Conservation (phyloP, 306 rosid genomes). For the Abrus precatorius region DNA sequence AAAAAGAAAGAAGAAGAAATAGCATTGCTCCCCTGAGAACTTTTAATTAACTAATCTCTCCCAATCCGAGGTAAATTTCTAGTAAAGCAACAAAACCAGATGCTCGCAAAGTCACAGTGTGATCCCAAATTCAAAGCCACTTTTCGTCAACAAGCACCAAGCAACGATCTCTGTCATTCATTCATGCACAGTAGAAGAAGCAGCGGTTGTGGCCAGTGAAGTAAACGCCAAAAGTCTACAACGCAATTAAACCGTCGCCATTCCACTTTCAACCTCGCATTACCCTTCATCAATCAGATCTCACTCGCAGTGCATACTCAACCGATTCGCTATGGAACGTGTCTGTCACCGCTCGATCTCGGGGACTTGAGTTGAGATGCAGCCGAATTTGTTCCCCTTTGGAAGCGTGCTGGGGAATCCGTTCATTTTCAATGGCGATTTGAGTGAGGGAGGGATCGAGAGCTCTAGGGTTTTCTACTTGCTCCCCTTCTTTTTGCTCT, state of each 20-base stretch:
- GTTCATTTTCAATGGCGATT: slow-evolving; percentile 78
- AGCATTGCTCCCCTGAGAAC: not conserved
- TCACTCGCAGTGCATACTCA: not conserved
- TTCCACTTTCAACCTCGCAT: slow-evolving; percentile 22
- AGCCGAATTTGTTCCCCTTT: slow-evolving; percentile 88
- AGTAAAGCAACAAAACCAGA: slow-evolving; percentile 29
- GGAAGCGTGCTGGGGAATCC: slow-evolving; percentile 85
- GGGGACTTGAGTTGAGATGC: slow-evolving; percentile 82
- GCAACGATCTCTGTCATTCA: slow-evolving; percentile 30
- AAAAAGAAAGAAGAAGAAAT: no score
- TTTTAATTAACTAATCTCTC: not conserved
- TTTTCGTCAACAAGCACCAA: slow-evolving; percentile 34
- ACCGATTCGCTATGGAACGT: slow-evolving; percentile 45
- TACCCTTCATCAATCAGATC: slow-evolving; percentile 34
- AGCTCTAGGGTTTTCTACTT: slow-evolving; percentile 85
- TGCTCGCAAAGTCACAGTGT: slow-evolving; percentile 25
- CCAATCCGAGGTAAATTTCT: not conserved
- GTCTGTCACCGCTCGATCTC: slow-evolving; percentile 47
- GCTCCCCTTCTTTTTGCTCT: slow-evolving; percentile 83
- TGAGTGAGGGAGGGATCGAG: slow-evolving; percentile 81
- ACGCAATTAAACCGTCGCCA: not conserved
- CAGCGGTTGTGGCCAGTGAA: slow-evolving; percentile 14
- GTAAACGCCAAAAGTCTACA: slow-evolving; percentile 39
- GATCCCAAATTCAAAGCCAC: slow-evolving; percentile 28
- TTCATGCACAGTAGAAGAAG: slow-evolving; percentile 37